These are phyloP conservation scores for Lanmaoa rubissima DNA, from an alignment of 768 basidiomycete species.

Conservation along the genomic window DNA sequence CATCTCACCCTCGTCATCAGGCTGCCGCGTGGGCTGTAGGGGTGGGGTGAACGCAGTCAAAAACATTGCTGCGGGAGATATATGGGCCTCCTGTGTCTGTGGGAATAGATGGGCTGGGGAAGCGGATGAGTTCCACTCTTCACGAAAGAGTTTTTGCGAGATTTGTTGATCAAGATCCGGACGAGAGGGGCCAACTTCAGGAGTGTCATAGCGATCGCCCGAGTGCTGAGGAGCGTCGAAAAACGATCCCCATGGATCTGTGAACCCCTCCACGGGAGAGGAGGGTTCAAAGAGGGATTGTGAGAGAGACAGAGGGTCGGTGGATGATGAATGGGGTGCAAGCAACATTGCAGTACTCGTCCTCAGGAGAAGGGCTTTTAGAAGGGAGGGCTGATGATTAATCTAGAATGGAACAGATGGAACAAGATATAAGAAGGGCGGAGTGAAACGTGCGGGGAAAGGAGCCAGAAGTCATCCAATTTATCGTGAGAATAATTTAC, in stretches of 20 bases:
- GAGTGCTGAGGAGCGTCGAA: slow-evolving; percentile 1
- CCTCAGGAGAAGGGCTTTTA: background rate
- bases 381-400: background rate
- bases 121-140: background rate
- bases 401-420: background rate
- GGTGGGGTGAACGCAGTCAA: slow-evolving; percentile 60
- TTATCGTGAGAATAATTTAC: slow-evolving; percentile 17
- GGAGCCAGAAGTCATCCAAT: slow-evolving; percentile 19
- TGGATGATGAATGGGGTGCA: background rate
- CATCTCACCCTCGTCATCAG: slow-evolving; percentile 69
- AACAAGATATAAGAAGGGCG: background rate
- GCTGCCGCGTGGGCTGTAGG: slow-evolving; percentile 34
- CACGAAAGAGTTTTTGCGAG: slow-evolving; percentile 14
- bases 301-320: slow-evolving; percentile 4
- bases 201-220: background rate
- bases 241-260: slow-evolving; percentile 10
- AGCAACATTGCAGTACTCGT: slow-evolving; percentile 7
- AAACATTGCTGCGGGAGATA: slow-evolving; percentile 75
- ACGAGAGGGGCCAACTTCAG: background rate
- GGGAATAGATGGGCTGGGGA: background rate
- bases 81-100: slow-evolving; percentile 15
- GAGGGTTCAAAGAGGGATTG: slow-evolving; percentile 3
- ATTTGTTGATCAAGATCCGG: slow-evolving; percentile 31
- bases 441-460: slow-evolving; percentile 13
- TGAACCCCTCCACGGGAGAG: slow-evolving; percentile 5